phyloP scores from a whole-genome alignment of 768 basidiomycete genomes.

The Macrolepiota dolichaula region DNA sequence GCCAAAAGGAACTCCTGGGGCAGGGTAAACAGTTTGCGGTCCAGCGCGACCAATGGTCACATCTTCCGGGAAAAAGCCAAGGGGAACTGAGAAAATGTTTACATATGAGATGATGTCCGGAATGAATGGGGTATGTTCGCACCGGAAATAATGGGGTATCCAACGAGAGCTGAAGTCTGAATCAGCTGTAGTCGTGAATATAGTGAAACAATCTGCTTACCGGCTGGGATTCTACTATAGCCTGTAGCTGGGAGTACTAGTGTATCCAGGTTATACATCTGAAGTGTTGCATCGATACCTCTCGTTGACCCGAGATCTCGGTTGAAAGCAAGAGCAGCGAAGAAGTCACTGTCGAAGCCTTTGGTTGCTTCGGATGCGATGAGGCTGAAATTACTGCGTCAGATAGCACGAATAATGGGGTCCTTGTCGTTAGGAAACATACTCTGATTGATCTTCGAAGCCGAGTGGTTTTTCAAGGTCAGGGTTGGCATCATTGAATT shows the following conservation, averaged over 20 bases:
- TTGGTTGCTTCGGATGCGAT: conserved; percentile 34
- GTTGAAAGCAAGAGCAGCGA: conserved; percentile 40
- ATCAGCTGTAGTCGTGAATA: conserved; percentile 10
- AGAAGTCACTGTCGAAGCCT: conserved; percentile 39
- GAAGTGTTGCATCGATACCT: no score
- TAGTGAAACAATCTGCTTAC: conserved; percentile 16
- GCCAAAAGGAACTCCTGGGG: conserved; percentile 59
- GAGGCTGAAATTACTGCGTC: conserved; percentile 23
- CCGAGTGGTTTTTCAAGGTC: conserved; percentile 42
- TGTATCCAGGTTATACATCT: conserved; percentile 45
- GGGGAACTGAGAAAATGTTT: no score
- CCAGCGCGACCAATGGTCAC: conserved; percentile 35
- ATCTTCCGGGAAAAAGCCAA: no score
- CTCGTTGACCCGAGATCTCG: conserved; percentile 45
- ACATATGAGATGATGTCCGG: no score
- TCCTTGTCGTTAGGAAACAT: conserved; percentile 12
- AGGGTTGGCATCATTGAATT: conserved; percentile 51
- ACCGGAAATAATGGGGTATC: conserved; percentile 68
- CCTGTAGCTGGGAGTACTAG: conserved; percentile 45
- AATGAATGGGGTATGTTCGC: conserved; percentile 10
- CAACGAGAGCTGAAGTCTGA: conserved; percentile 45
- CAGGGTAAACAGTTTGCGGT: conserved; percentile 40
- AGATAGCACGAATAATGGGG: neutral
- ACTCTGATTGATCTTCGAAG: conserved; percentile 35
- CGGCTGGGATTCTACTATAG: conserved; percentile 37